phyloP scores from a whole-genome alignment of 1,284 basidiomycete genomes.

The Pseudozyma sp. region DNA sequence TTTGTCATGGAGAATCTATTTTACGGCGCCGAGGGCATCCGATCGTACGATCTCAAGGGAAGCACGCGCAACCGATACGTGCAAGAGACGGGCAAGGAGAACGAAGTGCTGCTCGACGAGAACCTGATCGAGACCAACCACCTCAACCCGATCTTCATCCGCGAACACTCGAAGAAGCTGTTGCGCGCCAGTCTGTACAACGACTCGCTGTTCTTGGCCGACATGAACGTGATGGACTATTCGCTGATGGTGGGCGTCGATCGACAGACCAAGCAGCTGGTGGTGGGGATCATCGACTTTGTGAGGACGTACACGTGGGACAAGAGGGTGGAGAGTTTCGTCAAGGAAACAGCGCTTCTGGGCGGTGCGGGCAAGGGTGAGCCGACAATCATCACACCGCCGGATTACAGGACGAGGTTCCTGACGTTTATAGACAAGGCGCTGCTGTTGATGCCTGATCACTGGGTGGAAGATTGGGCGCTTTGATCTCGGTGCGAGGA shows the following conservation, averaged over 20 bases:
- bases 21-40: constrained; percentile 87
- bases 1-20: constrained; percentile 97
- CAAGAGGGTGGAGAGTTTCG: constrained; percentile 96
- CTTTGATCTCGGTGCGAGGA: constrained; percentile 5
- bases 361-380: constrained; percentile 73
- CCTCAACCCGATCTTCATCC: constrained; percentile 85
- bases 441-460: constrained; percentile 62
- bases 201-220: constrained; percentile 85
- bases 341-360: constrained; percentile 91
- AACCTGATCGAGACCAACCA: constrained; percentile 79
- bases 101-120: constrained; percentile 89
- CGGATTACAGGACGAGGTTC: constrained; percentile 66
- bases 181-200: constrained; percentile 90
- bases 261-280: constrained; percentile 69
- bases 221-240: constrained; percentile 97
- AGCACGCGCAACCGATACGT: constrained; percentile 73
- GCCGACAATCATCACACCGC: constrained; percentile 67
- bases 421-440: constrained; percentile 64
- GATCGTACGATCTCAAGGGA: constrained; percentile 70
- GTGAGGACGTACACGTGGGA: constrained; percentile 96
- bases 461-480: constrained; percentile 60
- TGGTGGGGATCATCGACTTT: constrained; percentile 97
- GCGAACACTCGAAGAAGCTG: constrained; percentile 94
- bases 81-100: constrained; percentile 86
- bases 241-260: constrained; percentile 90